Base-by-base conservation (phyloP, 2,329 filamentous ascomycete species). In the Aspergillus puulaauensis region DNA sequence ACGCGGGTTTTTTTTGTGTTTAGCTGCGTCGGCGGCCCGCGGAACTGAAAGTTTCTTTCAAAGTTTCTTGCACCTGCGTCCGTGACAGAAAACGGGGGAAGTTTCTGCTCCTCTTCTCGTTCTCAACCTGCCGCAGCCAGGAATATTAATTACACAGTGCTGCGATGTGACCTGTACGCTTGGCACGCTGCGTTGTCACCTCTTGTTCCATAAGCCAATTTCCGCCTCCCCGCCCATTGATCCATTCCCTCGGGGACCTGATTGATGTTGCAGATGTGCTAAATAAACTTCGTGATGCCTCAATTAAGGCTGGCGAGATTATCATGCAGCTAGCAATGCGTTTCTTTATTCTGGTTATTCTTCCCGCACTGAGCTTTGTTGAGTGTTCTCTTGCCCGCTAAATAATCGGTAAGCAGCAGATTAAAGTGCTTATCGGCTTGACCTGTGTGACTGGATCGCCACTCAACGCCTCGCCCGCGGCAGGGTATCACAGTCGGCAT, bases 101-200 rank as follows among this genome's bases (percentile, higher is more conserved):
- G 35, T 24, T 51, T 11, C 21, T 40, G 19, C 37, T 41, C 40
- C 17, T 8, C 39, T 49, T 31, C 47, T 49, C 31, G 15, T 19
- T 23, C 15, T n/a, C 23, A 24, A 7, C 23, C 23, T 24, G 23
- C 23, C 23, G 23, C 23, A 24, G 6, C 9, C 27, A 31, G 27
- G 9, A 31, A 31, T 31, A 11, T 24, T 24, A 24, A 11, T 24
- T 24, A 24, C 23, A 31, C 9, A 11, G 9, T 31, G 23, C 23
- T 31, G 27, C 9, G 27, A 31, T 52, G 39, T 52, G 31, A 19
- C 19, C 40, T 21, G 40, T 43, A 43, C 2, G 47, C 46, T 56
- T 51, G 39, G 46, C 53, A 12, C 45, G 37, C 46, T 50, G 27
- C 24, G 39, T 51, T 56, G 46, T 51, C 52, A 50, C 24, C 40